Evolutionary conservation across 225 moss, liverwort and hornwort species (phyloP).

Genomic region (Lunularia cruciata): DNA sequence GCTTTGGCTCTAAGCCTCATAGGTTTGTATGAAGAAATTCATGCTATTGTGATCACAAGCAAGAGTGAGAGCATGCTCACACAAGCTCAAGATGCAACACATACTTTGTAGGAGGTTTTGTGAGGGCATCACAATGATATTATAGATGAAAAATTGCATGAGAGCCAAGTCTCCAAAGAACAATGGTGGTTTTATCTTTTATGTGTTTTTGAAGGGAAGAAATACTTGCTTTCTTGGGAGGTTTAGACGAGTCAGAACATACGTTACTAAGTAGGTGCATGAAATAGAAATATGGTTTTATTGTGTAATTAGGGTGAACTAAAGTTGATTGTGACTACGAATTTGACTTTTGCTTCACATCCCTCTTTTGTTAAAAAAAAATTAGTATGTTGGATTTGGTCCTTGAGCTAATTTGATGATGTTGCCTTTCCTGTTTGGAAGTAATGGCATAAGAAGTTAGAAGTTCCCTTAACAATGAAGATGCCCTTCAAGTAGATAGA

Average conservation of each 20-base stretch:
- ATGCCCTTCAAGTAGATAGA: constrained; percentile 28
- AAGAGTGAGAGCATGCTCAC: constrained; percentile 49
- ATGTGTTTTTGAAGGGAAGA: constrained; percentile 52
- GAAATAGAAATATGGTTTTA: too few species aligned
- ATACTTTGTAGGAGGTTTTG: constrained; percentile 69
- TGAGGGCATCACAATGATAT: constrained; percentile 53
- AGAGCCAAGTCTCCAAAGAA: constrained; percentile 48
- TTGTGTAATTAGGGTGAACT: too few species aligned
- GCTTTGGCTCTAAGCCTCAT: constrained; percentile 71
- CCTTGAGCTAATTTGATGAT: too few species aligned
- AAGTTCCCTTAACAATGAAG: constrained; percentile 28
- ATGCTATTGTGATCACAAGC: constrained; percentile 43
- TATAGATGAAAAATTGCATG: constrained; percentile 47
- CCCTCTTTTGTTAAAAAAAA: too few species aligned
- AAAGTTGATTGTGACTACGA: too few species aligned
- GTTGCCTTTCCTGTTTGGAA: constrained; percentile 39
- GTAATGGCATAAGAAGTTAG: constrained; percentile 64
- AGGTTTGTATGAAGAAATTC: constrained; percentile 60
- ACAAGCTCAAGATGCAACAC: constrained; percentile 68
- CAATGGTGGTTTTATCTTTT: constrained; percentile 64
- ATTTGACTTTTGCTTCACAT: too few species aligned
- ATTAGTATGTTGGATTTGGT: too few species aligned
- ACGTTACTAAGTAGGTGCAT: too few species aligned
- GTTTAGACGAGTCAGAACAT: too few species aligned
- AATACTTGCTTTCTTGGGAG: too few species aligned